phyloP scores from a whole-genome alignment of 2,329 filamentous ascomycete species.

The Calonectria henricotiae region DNA sequence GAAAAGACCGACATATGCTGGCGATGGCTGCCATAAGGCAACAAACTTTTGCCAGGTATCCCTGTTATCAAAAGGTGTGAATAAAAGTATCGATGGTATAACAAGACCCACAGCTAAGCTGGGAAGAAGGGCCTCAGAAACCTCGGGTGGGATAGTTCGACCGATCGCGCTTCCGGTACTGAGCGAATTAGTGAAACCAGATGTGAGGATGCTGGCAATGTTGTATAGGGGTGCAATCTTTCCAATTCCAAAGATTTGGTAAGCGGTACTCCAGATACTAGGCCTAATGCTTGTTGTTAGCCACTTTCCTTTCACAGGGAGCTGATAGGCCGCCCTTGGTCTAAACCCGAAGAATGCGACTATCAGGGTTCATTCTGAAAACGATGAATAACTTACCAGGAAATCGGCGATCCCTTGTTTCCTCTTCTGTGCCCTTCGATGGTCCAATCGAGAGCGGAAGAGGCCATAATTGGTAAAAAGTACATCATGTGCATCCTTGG shows the following conservation, averaged over 20 bases:
- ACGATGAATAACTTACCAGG: background rate
- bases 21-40: constrained; percentile 13
- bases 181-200: background rate
- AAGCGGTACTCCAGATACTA: background rate
- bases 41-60: background rate
- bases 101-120: background rate
- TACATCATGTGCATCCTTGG: constrained; percentile 14
- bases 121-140: background rate
- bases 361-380: too few relatives aligned
- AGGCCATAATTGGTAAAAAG: background rate
- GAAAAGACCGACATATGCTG: background rate
- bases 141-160: background rate
- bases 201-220: background rate
- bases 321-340: background rate
- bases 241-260: constrained; percentile 9
- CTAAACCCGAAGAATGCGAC: background rate
- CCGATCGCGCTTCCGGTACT: background rate
- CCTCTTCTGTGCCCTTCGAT: background rate
- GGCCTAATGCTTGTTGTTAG: background rate
- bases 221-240: constrained; percentile 12
- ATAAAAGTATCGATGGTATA: background rate
- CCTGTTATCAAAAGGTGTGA: background rate
- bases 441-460: constrained; percentile 2
- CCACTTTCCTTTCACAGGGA: background rate
- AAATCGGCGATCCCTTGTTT: background rate